Base-by-base conservation (phyloP, 2,329 filamentous ascomycete genomes). In the Venturia asperata region DNA sequence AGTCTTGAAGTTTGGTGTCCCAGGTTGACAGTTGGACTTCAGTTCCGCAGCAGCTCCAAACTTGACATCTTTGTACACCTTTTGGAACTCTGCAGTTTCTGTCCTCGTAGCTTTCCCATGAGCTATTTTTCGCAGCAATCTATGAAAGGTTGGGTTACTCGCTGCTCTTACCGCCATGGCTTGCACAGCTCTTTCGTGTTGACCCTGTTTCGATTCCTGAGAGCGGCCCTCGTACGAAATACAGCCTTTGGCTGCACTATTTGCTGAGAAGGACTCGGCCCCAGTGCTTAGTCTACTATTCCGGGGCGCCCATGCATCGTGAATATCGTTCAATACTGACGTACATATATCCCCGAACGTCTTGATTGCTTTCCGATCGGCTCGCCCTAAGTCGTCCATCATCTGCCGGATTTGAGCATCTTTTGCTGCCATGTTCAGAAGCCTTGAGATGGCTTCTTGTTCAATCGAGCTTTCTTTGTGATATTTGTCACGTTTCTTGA, bases 391-490 rank as follows among this genome's bases (percentile, higher is more conserved):
- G 52, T 27, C 27, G 3, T 56, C 27, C 30, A 56, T 56, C 27
- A 56, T 30, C 13, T 11, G 24, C 27, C 37, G 52, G 15, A 56
- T 37, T 7, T 56, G 27, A 21, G 15, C 10, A 10, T 56, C 52
- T 19, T 30, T 37, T n/a, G 6, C 27, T 34, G 52, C 52, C 30
- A 34, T 56, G 5, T 21, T 19, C 24, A 56, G 34, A 24, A 56
- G 27, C 37, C 52, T 30, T 56, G 19, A 34, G 27, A 56, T n/a
- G 19, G 52, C 52, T 56, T 56, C 52, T 27, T 56, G 27, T 56
- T 56, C 52, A 15, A 30, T 34, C 27, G 52, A 56, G 37, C 21
- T 61, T 24, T 41, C 17, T 37, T 61, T 61, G 37, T 42, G 58
- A 45, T 45, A 24, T 19, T 7, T 24, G 37, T 61, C 37, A 27